Base-by-base conservation (phyloP, 2,329 filamentous ascomycete genomes). In the Claviceps pazoutovae region DNA sequence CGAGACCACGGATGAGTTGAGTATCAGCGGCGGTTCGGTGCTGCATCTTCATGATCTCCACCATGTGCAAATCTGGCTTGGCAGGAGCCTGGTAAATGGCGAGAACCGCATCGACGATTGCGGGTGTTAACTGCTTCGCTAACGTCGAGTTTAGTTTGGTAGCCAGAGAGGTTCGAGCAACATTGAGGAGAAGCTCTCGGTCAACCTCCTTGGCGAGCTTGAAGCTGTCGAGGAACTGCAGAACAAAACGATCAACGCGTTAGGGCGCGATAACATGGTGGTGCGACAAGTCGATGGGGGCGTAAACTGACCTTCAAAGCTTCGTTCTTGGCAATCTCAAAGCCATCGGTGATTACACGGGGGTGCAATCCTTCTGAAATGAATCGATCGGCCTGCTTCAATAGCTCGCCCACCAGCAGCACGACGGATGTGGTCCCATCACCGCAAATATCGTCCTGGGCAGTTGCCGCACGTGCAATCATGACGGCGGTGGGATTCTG, bases 11-110 rank as follows among this genome's bases (percentile, higher is more conserved):
- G 68, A 98, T 96, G 54, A 98, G 81, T 69, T 95, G 89, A 53
- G 93, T 98, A 69, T 98, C 93, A 36, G 93, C 88, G 54, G 91
- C 90, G 50, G 88, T 89, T 60, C 91, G 86, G 74, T 98, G 93
- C 74, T 98, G 93, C 91, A 98, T 97, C 68, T 95, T 97, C 93
- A 98, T 98, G 62, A 98, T 97, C 72, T 98, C 93, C 59, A 98
- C 79, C 93, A 98, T 98, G 75, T 97, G 91, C 64, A 98, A 71
- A 71, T 98, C 93, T 52, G 94, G 94, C 74, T 97, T 97, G 56
- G 81, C 82, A 26, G 88, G 88, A 17, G 87, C 75, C 67, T 89
- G 79, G 74, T 96, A 90, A 67, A 98, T 98, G 57, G 93, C 81
- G 53, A 98, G 82, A 47, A 98, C 93, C 54, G 93, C 87, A 66